Evolutionary conservation across 352 stramenopile genomes (phyloP).

Genomic region (Globisporangium perplexum): DNA sequence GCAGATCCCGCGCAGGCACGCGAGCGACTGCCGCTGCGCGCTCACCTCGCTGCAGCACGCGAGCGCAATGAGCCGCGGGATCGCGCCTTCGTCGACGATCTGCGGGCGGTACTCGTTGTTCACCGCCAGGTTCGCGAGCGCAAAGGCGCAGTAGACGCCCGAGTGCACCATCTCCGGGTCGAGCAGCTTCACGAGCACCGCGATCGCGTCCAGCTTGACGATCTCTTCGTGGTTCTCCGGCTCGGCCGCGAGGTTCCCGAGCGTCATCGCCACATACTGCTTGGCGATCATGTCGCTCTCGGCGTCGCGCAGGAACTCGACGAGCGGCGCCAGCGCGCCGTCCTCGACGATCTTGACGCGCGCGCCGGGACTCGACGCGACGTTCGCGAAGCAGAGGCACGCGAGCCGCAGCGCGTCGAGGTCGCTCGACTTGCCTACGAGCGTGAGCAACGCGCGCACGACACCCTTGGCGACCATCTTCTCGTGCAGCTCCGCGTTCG

Average conservation of each 20-base stretch:
- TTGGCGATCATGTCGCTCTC: conserved; percentile 88
- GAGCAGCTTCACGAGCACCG: conserved; percentile 89
- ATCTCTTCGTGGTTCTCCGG: conserved; percentile 94
- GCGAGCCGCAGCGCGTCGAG: conserved; percentile 91
- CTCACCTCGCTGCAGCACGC: conserved; percentile 93
- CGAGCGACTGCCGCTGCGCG: conserved; percentile 90
- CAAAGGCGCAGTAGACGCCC: conserved; percentile 91
- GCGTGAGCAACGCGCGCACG: conserved; percentile 87
- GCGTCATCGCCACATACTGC: conserved; percentile 94
- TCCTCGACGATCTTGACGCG: conserved; percentile 93
- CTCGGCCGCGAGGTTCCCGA: conserved; percentile 95
- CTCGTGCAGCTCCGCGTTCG: conserved; percentile 89
- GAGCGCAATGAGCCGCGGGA: conserved; percentile 92
- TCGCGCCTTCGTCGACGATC: conserved; percentile 92
- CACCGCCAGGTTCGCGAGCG: conserved; percentile 92
- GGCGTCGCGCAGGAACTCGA: conserved; percentile 88
- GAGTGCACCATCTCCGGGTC: conserved; percentile 85
- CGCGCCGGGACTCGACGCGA: conserved; percentile 82
- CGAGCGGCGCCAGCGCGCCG: conserved; percentile 79
- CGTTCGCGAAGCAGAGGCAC: conserved; percentile 94
- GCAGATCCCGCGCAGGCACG: conserved; percentile 91
- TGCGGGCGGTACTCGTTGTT: conserved; percentile 90
- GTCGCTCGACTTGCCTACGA: conserved; percentile 91
- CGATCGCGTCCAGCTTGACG: conserved; percentile 86
- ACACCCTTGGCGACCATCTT: conserved; percentile 95